Percentiles rank a stretch among this genome's conserved stretches.
Evolutionary conservation across 768 basidiomycete genomes (phyloP).

Genomic region (Tylopilus subfusipes): DNA sequence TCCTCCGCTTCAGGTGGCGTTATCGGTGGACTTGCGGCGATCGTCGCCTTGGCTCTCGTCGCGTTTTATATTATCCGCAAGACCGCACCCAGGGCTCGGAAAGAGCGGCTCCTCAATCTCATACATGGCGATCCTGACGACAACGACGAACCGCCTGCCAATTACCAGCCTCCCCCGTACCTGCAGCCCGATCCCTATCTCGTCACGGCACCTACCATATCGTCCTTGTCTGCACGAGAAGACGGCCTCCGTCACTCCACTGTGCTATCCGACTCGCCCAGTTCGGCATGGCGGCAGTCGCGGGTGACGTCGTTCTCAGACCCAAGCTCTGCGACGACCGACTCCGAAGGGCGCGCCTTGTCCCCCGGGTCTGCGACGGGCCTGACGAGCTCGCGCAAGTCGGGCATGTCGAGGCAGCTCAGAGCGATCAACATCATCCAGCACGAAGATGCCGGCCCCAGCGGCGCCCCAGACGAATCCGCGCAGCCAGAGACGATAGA

Average conservation of each 20-base stretch:
- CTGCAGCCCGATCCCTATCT: conserved; percentile 77
- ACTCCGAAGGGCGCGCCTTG: conserved; percentile 25
- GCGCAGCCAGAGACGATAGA: conserved; percentile 71
- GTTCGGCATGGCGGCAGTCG: conserved; percentile 27
- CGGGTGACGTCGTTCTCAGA: conserved; percentile 31
- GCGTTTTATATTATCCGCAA: conserved; percentile 50
- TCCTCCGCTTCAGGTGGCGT: conserved; percentile 42
- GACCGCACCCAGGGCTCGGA: conserved; percentile 36
- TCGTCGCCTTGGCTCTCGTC: conserved; percentile 41
- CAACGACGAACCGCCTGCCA: conserved; percentile 36
- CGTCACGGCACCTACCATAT: conserved; percentile 57
- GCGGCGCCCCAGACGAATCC: conserved; percentile 25
- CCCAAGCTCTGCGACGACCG: conserved; percentile 47
- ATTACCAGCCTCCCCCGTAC: conserved; percentile 61
- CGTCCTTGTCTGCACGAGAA: conserved; percentile 36
- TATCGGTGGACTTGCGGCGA: conserved; percentile 51
- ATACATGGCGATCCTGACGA: conserved; percentile 55
- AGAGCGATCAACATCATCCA: conserved; percentile 78
- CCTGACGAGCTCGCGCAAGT: conserved; percentile 33
- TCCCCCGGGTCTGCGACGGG: conserved; percentile 19
- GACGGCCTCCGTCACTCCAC: conserved; percentile 20
- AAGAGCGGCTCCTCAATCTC: conserved; percentile 66
- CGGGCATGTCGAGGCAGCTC: conserved; percentile 45
- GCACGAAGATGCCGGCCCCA: conserved; percentile 75
- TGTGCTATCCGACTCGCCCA: conserved; percentile 15